Evolutionary conservation across 345 rosid genomes (phyloP).

Genomic region (Rubroshorea leprosula): DNA sequence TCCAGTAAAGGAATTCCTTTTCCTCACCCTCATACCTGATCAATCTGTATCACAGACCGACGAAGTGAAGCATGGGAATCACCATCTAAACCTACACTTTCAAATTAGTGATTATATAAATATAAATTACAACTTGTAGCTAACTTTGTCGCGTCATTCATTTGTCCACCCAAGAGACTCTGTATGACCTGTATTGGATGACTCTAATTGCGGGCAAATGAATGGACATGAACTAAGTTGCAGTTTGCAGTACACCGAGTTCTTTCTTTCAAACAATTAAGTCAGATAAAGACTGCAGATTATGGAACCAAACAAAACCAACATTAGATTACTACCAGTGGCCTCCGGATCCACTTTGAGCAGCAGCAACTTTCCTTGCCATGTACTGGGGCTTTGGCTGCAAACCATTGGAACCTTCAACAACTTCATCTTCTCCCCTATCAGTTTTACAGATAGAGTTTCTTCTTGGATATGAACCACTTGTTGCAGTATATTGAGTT

Average conservation of each 20-base stretch:
- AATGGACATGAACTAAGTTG: too few relatives aligned
- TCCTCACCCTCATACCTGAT: slow-evolving; percentile 11
- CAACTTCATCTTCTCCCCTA: slow-evolving; percentile 56
- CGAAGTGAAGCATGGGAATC: slow-evolving; percentile 7
- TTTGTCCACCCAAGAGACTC: too few relatives aligned
- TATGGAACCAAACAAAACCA: background rate
- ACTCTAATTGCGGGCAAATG: slow-evolving; percentile 12
- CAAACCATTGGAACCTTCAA: slow-evolving; percentile 51
- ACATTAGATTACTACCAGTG: slow-evolving; percentile 57
- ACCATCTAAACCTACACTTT: slow-evolving; percentile 14
- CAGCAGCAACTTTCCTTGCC: slow-evolving; percentile 79
- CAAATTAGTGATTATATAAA: slow-evolving; percentile 24
- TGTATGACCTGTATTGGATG: slow-evolving; percentile 2
- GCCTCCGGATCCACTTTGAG: slow-evolving; percentile 62
- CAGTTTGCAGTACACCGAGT: background rate
- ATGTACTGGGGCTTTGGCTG: slow-evolving; percentile 79
- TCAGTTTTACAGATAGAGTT: slow-evolving; percentile 57
- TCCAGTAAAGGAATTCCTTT: slow-evolving; percentile 7
- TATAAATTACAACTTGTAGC: slow-evolving; percentile 21
- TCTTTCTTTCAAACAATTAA: background rate
- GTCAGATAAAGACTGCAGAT: slow-evolving; percentile 6
- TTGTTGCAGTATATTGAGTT: slow-evolving; percentile 44
- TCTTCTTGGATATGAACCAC: slow-evolving; percentile 55
- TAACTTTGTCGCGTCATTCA: background rate
- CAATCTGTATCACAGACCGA: slow-evolving; percentile 13